Evolutionary conservation across 2,329 filamentous ascomycete genomes (phyloP), one percentile per base, ranked within the genome.

Genomic region (Ceratocystiopsis minuta): DNA sequence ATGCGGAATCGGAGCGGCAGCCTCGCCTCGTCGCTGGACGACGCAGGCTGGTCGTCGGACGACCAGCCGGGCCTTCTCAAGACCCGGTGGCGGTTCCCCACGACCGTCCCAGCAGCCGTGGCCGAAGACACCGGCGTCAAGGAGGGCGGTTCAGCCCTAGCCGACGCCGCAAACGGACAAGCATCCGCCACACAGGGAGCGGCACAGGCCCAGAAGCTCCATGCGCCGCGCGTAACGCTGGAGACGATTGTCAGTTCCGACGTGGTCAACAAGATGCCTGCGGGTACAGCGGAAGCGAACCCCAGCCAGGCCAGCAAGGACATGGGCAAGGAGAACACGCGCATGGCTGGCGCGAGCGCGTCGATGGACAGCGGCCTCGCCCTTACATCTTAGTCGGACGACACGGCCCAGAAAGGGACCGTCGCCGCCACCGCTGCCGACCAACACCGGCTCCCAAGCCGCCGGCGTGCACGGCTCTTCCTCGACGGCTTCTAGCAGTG

Each of bases 171-270:
- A 28, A 28, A 28, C 24, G 11, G 24, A 28, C 20, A 20, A 20
- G 4, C 20, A 4, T 4, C 20, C 4, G 20, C 7, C 7, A 7
- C 20, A 20, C 20, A 20, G 7, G 20, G 20, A 4, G 20, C 20
- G 7, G 7, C 24, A 28, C 24, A 28, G 24, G 24, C 24, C 7
- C 24, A 6, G 9, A 6, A 28, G 9, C 11, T 10, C 7, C 24
- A 10, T 10, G 11, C 24, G 24, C 24, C 7, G 7, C 24, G 24
- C 6, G 7, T 10, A 6, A 64, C 60, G 50, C 54, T 69, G 33
- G 59, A 64, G 44, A 68, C 66, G 11, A 68, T 68, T 16, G 45
- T 57, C 39, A 66, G 65, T 54, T 61, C 60, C 16, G 57, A 62
- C 34, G 54, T 53, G 17, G 50, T 53, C 51, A 38, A 55, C 52